Percentiles rank a stretch among this genome's conserved stretches.
Evolutionary conservation across 2,329 filamentous ascomycete species (phyloP).

Genomic region (Lachnellula occidentalis): DNA sequence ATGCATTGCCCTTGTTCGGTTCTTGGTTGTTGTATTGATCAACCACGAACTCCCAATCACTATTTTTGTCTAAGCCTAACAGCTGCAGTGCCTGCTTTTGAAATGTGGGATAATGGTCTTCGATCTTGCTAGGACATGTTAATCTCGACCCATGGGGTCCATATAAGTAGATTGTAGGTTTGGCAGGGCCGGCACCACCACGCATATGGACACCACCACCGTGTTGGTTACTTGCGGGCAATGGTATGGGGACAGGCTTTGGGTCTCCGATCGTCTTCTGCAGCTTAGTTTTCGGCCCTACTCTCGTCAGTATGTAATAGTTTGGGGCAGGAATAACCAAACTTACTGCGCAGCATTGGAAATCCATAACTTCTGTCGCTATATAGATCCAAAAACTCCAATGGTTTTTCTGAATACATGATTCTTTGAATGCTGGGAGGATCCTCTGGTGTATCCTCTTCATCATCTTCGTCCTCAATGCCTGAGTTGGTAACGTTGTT

Average conservation of each 20-base stretch:
- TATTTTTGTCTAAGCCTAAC: slow-evolving; percentile 1
- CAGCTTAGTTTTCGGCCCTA: slow-evolving; percentile 9
- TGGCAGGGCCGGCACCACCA: slow-evolving; percentile 9
- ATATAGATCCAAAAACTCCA: slow-evolving; percentile 29
- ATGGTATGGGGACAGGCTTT: too few relatives aligned
- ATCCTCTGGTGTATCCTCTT: slow-evolving; percentile 12
- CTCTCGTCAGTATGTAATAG: background rate
- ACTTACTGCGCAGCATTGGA: slow-evolving; percentile 26
- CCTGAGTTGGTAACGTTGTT: slow-evolving; percentile 21
- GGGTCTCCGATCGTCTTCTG: background rate
- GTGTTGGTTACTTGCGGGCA: too few relatives aligned
- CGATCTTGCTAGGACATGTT: background rate
- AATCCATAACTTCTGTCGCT: slow-evolving; percentile 24
- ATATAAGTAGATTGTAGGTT: background rate
- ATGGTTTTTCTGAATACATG: slow-evolving; percentile 22
- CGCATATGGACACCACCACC: slow-evolving; percentile 1
- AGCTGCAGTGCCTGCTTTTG: background rate
- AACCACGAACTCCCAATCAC: slow-evolving; percentile 6
- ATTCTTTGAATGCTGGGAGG: slow-evolving; percentile 17
- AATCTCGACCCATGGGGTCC: background rate
- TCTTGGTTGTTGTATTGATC: slow-evolving; percentile 12
- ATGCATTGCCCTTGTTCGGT: background rate
- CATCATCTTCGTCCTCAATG: slow-evolving; percentile 2
- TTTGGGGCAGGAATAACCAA: slow-evolving; percentile 22
- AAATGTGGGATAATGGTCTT: slow-evolving; percentile 1